Conservation (phyloP, 306 rosid species). For the Acmispon strigosus region DNA sequence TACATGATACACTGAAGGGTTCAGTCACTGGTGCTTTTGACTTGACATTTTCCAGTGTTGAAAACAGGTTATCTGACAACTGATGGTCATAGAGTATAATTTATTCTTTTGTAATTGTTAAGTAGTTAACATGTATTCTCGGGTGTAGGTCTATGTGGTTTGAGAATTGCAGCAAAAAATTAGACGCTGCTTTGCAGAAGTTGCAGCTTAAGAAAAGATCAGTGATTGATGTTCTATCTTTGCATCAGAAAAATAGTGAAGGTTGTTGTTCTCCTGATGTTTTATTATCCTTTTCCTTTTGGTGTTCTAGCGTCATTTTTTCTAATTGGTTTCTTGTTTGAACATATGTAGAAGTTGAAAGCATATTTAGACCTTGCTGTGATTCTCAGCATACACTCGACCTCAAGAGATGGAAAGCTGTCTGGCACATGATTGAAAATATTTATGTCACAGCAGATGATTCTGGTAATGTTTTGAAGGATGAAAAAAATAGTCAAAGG, state of each 20-base stretch:
- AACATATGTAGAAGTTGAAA: slow-evolving; percentile 28
- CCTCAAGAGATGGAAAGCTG: slow-evolving; percentile 53
- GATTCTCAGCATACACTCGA: slow-evolving; percentile 27
- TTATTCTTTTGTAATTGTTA: background rate
- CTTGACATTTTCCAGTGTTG: slow-evolving; percentile 27
- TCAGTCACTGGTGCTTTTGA: slow-evolving; percentile 23
- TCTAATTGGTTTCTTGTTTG: background rate
- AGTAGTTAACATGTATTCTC: slow-evolving; percentile 10
- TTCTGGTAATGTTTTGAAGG: slow-evolving; percentile 66
- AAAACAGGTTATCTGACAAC: slow-evolving; percentile 48
- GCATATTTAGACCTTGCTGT: slow-evolving; percentile 19
- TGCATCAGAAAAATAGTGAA: slow-evolving; percentile 24
- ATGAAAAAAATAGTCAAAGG: slow-evolving; percentile 55
- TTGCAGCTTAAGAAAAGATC: slow-evolving; percentile 28
- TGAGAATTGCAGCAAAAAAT: slow-evolving; percentile 37
- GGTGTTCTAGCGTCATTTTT: background rate
- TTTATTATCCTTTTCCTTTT: background rate
- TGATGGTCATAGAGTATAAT: background rate
- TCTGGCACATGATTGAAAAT: slow-evolving; percentile 50
- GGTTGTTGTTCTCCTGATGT: slow-evolving; percentile 7
- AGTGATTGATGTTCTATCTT: slow-evolving; percentile 14
- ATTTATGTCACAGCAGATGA: slow-evolving; percentile 41
- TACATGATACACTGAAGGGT: slow-evolving; percentile 9
- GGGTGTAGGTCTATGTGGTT: slow-evolving; percentile 60
- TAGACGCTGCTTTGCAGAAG: slow-evolving; percentile 35